Base-by-base conservation (phyloP, 2,329 filamentous ascomycete species). In the Fragosphaeria purpurea region DNA sequence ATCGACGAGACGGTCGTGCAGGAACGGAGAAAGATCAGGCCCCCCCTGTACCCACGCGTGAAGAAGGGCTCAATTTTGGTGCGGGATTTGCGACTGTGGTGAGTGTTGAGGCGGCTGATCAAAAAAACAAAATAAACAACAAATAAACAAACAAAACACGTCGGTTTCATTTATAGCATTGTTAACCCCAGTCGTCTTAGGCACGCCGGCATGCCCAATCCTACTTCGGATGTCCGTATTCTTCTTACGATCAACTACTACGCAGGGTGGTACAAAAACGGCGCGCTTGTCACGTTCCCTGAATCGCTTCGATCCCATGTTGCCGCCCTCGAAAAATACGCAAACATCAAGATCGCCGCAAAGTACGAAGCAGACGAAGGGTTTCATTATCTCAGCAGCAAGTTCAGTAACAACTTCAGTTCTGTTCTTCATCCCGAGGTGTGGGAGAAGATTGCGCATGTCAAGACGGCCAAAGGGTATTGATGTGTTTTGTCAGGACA, bases 31-130 rank as follows among this genome's bases (percentile, higher is more conserved):
- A 32, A 46, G 47, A 70, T 9, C 77, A 81, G 57, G 75, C 77
- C 0, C 50, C 62, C 3, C 10, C 30, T 40, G 37, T 50, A 50
- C 39, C 50, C 50, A 33, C 47, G 47, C 12, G 69, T 80, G 1
- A 66, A 67, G 38, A 79, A 77, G 56, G 78, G 80, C 7, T 44
- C 44, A 3, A 44, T 83, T 13, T 67, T 82, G 35, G 59, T 84
- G 35, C 68, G 81, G 1, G 79, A 83, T 58, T 60, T 83, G 47
- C 65, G 79, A n/a, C 70, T 82, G 6, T 83, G 80, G 79, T 79
- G 83, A 59, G 78, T 45, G 35, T 38, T 8, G 35, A 38, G 35
- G 35, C 7, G 3, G 11, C 7, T 38, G 6, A 11, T 11, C 11
- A 38, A 3, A 11, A 11, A 38, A 11, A 11, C 2, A 11, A 11